A percentile compares a stretch with the other conserved stretches of the same genome.
phyloP scores from a whole-genome alignment of 148 eudicot genomes.

The Dianthus caryophyllus region DNA sequence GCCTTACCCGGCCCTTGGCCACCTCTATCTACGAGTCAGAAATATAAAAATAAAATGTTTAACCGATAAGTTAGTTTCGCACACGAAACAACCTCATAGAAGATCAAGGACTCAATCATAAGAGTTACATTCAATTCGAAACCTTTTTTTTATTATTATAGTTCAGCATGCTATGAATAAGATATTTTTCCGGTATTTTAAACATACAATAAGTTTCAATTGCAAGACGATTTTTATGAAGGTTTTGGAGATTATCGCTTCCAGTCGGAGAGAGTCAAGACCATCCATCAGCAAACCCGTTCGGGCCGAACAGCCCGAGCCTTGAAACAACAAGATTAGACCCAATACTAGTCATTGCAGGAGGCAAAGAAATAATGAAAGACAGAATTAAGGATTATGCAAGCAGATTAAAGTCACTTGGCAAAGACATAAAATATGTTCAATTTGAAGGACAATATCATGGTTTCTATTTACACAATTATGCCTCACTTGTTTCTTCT shows the following conservation, averaged over 20 bases:
- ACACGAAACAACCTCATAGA: no score
- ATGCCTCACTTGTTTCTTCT: constrained; percentile 34
- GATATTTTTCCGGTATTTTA: no score
- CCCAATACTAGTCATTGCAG: constrained; percentile 55
- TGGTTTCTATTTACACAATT: constrained; percentile 48
- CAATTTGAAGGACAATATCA: constrained; percentile 55
- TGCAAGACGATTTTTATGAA: constrained; percentile 4
- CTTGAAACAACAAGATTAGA: constrained; percentile 38
- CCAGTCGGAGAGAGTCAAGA: constrained; percentile 50
- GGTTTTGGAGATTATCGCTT: constrained; percentile 75
- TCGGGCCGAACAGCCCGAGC: constrained; percentile 52
- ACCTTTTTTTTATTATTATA: no score
- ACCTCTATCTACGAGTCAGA: no score
- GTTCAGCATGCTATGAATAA: no score
- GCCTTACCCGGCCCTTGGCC: no score
- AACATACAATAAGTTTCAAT: background rate
- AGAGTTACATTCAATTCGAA: no score
- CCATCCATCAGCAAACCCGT: constrained; percentile 67
- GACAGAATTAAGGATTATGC: constrained; percentile 58
- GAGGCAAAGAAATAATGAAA: constrained; percentile 57
- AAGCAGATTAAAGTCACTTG: constrained; percentile 38
- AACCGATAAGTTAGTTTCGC: no score
- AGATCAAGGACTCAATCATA: no score
- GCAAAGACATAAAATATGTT: constrained; percentile 41
- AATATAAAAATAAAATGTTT: no score